phyloP scores from a whole-genome alignment of 148 eudicot genomes.

The Vaccinium corymbosum region DNA sequence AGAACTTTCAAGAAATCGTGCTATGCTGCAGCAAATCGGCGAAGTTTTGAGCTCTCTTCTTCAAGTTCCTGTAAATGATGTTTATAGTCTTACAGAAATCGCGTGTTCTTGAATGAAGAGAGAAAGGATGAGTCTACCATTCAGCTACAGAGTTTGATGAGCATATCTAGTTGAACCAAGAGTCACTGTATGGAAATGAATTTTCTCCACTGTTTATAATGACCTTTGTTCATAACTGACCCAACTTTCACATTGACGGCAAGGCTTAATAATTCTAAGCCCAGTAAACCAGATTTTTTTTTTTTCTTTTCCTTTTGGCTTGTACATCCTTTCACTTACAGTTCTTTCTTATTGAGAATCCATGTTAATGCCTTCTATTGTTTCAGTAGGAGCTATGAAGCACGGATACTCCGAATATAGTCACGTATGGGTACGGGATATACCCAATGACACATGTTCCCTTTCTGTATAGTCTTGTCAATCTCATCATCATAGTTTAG shows the following conservation, averaged over 20 bases:
- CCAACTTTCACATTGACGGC: neutral
- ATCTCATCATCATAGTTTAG: too few relatives aligned
- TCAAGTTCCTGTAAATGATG: neutral
- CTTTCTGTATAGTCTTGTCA: too few relatives aligned
- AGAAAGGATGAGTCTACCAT: neutral
- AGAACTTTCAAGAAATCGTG: neutral
- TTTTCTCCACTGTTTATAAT: neutral
- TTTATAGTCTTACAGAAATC: neutral
- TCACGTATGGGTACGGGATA: too few relatives aligned
- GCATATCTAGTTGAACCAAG: neutral
- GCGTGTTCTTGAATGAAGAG: neutral
- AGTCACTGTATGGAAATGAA: neutral
- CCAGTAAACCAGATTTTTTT: too few relatives aligned
- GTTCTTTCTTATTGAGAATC: too few relatives aligned
- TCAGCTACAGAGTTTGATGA: neutral
- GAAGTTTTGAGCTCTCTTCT: neutral
- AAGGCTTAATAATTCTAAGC: neutral
- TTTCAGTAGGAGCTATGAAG: too few relatives aligned
- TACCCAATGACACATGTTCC: too few relatives aligned
- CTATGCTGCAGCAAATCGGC: neutral
- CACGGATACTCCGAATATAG: too few relatives aligned
- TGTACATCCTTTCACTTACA: too few relatives aligned
- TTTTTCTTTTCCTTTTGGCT: too few relatives aligned
- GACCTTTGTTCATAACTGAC: conserved; percentile 4
- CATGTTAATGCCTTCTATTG: too few relatives aligned